A percentile compares a stretch with the other conserved stretches of the same genome.
These are phyloP conservation scores for Pichia californica DNA, from an alignment of 805 yeast genomes.

Conservation along the genomic window DNA sequence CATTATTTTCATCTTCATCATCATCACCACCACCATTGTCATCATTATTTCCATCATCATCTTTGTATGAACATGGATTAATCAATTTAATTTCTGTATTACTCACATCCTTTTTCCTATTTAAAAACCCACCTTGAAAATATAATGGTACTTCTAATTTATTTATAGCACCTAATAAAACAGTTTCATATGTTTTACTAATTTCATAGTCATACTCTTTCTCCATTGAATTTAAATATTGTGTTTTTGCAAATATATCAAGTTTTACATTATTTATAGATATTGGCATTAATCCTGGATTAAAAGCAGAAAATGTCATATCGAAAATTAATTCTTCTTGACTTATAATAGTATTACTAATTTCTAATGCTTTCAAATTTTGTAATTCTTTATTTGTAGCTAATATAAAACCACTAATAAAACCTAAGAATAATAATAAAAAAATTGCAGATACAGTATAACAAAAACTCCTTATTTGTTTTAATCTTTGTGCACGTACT, in stretches of 20 bases:
- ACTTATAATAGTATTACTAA: slow-evolving; percentile 69
- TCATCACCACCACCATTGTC: slow-evolving; percentile 6
- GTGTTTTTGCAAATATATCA: slow-evolving; percentile 76
- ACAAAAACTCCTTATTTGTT: slow-evolving; percentile 28
- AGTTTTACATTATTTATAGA: slow-evolving; percentile 59
- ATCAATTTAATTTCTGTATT: slow-evolving; percentile 64
- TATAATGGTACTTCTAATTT: slow-evolving; percentile 64
- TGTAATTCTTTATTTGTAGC: slow-evolving; percentile 84
- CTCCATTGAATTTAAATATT: too few relatives aligned
- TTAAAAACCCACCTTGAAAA: slow-evolving; percentile 75
- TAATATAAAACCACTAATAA: slow-evolving; percentile 72
- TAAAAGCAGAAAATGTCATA: slow-evolving; percentile 68
- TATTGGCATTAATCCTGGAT: slow-evolving; percentile 79
- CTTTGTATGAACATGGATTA: slow-evolving; percentile 55
- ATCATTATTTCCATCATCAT: slow-evolving; percentile 10
- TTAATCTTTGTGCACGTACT: slow-evolving; percentile 24
- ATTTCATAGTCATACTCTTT: too few relatives aligned
- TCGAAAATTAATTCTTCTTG: slow-evolving; percentile 82
- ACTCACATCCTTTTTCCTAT: slow-evolving; percentile 50
- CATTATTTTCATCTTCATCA: slow-evolving; percentile 4
- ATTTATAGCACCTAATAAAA: slow-evolving; percentile 64
- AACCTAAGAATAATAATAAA: slow-evolving; percentile 61
- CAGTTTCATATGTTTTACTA: slow-evolving; percentile 36
- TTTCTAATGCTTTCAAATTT: slow-evolving; percentile 51
- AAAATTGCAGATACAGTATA: slow-evolving; percentile 41